These are phyloP conservation scores for Vanderwaltozyma yarrowii DNA, from an alignment of 805 yeast species.

Conservation along the genomic window DNA sequence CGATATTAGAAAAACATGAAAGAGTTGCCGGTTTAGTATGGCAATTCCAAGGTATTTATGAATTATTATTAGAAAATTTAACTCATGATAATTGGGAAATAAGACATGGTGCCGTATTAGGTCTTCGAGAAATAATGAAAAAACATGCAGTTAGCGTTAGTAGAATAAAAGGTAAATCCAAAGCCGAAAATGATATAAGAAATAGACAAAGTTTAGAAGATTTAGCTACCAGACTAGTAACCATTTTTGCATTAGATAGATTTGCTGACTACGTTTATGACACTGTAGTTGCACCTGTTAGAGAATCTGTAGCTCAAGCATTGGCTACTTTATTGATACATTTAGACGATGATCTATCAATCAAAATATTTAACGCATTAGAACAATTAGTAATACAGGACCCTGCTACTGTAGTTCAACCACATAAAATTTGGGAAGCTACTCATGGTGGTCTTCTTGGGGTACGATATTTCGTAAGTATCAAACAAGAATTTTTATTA, in stretches of 20 bases:
- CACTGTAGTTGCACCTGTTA: slow-evolving; percentile 95
- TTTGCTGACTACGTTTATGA: slow-evolving; percentile 97
- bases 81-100: slow-evolving; percentile 87
- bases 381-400: slow-evolving; percentile 63
- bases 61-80: slow-evolving; percentile 63
- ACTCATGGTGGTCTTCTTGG: slow-evolving; percentile 98
- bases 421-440: slow-evolving; percentile 77
- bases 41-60: slow-evolving; percentile 93
- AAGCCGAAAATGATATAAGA: slow-evolving; percentile 50
- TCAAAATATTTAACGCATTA: slow-evolving; percentile 55
- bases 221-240: slow-evolving; percentile 71
- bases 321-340: slow-evolving; percentile 82
- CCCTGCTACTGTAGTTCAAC: slow-evolving; percentile 8
- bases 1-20: slow-evolving; percentile 59
- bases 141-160: slow-evolving; percentile 85
- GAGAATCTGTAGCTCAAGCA: slow-evolving; percentile 94
- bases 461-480: slow-evolving; percentile 80
- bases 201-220: slow-evolving; percentile 75
- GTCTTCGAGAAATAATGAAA: slow-evolving; percentile 64
- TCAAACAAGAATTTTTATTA: slow-evolving; percentile 68
- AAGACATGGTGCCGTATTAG: slow-evolving; percentile 92
- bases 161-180: slow-evolving; percentile 53
- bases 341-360: slow-evolving; percentile 43
- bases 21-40: slow-evolving; percentile 69
- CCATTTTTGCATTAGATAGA: slow-evolving; percentile 83